Base-by-base conservation (phyloP, 257 asterid genomes). In the Coffea canephora region DNA sequence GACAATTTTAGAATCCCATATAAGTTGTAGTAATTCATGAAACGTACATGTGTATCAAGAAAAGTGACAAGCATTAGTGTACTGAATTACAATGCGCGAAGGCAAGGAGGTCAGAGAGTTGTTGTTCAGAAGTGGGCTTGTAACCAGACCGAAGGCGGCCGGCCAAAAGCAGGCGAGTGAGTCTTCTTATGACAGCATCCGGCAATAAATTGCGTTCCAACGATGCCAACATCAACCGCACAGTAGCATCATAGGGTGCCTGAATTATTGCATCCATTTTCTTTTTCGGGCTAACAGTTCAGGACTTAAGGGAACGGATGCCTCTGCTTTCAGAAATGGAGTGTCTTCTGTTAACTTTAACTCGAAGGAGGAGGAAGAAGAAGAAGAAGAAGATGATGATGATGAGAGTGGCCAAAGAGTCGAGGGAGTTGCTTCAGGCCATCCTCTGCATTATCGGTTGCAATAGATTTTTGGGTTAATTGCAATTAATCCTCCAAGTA, bases 171-270 rank as follows among this genome's bases (percentile, higher is more conserved):
- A 91, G 83, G 11, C 97, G 90, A 31, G 93, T 91, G 86, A 95
- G 91, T 79, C 94, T 90, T 82, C 97, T 92, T 3, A 93, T 85
- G 75, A 95, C 89, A 64, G 87, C 89, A 85, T 95, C 99, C 0
- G 99, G 99, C 67, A 95, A 86, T 83, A 95, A 80, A 73, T 95
- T 93, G 59, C 95, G 93, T 86, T 95, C 97, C 70, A 91, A 89
- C 15, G 92, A 90, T 46, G 90, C 86, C 59, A 93, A 88, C 97
- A 91, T 89, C 69, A 95, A 75, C 49, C 90, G 89, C n/a, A 93
- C 97, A 8, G 91, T 86, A 2, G 91, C 92, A 43, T 81, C 89
- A 84, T 93, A 93, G 0, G 97, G 98, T n/a, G 82, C 82, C 81
- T 82, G 88, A 78, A 85, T 82, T 1, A 93, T 79, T 1, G 88